Conservation (phyloP, 73 alveolate species). For the Tetrahymena elliotti region DNA sequence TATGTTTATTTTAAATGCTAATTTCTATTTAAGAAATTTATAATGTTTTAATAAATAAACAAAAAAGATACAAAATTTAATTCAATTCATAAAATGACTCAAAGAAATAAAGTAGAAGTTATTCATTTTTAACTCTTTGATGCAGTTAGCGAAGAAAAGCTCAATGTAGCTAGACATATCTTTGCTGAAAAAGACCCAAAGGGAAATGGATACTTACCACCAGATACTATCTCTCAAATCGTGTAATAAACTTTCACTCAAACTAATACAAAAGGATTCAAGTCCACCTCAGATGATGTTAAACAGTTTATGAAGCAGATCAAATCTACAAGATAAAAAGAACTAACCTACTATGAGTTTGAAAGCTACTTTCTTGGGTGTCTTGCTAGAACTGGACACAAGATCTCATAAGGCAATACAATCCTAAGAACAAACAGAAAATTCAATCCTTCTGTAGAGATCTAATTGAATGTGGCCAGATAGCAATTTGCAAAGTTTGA, state of each 20-base stretch:
- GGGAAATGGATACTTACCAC: not conserved
- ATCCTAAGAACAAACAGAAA: not conserved
- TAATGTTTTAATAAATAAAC: not conserved
- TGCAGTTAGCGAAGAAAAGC: not conserved
- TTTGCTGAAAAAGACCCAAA: not conserved
- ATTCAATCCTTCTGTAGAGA: constrained; percentile 6
- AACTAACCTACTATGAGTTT: not conserved
- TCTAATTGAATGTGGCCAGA: constrained; percentile 11
- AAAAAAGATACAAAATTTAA: not conserved
- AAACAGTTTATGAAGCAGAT: not conserved
- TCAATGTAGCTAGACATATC: not conserved
- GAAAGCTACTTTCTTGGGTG: not conserved
- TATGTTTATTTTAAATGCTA: no score
- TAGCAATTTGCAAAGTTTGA: constrained; percentile 19
- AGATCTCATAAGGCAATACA: not conserved
- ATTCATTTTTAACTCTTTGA: not conserved
- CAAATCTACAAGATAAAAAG: not conserved
- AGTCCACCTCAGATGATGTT: not conserved
- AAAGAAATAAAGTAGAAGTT: not conserved
- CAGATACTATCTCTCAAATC: not conserved
- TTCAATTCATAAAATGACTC: not conserved
- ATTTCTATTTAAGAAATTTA: not conserved
- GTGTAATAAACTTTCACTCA: not conserved
- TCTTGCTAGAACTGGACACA: not conserved
- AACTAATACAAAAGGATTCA: not conserved